These are phyloP conservation scores for Sanghuangporus sanghuang DNA, from an alignment of 1,284 basidiomycete genomes.

Conservation along the genomic window DNA sequence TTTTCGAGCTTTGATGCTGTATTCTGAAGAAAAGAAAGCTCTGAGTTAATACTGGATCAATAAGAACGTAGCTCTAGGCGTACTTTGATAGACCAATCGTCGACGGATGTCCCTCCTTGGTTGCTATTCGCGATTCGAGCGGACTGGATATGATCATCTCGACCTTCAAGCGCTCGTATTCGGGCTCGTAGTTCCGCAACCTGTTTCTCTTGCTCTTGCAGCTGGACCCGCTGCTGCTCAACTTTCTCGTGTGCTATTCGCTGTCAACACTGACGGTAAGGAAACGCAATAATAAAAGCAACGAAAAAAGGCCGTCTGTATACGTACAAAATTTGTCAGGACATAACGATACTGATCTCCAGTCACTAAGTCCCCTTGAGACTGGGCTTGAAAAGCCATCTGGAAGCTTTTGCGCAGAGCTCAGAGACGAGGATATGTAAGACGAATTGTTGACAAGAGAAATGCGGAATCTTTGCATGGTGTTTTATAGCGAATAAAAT, in stretches of 20 bases:
- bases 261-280: constrained; percentile 30
- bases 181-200: constrained; percentile 65
- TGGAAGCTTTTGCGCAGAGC: not conserved
- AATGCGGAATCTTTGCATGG: not conserved
- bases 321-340: constrained; percentile 69
- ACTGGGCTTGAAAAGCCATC: constrained; percentile 10
- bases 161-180: constrained; percentile 69
- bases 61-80: constrained; percentile 20
- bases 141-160: constrained; percentile 31
- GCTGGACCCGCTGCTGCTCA: constrained; percentile 69
- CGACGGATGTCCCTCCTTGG: constrained; percentile 56
- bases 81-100: constrained; percentile 81
- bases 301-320: not conserved
- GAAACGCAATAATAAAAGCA: not conserved
- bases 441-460: not conserved
- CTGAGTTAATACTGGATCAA: not conserved
- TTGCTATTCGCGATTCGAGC: constrained; percentile 28
- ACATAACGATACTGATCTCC: constrained; percentile 76
- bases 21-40: constrained; percentile 42
- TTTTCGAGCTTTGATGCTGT: constrained; percentile 73
- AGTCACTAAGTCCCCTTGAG: constrained; percentile 48
- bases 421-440: not conserved
- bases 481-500: constrained; percentile 4
- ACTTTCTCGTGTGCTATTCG: constrained; percentile 83
- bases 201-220: constrained; percentile 78